phyloP scores from a whole-genome alignment of 23 red algal genomes.

The Chondrus crispus region DNA sequence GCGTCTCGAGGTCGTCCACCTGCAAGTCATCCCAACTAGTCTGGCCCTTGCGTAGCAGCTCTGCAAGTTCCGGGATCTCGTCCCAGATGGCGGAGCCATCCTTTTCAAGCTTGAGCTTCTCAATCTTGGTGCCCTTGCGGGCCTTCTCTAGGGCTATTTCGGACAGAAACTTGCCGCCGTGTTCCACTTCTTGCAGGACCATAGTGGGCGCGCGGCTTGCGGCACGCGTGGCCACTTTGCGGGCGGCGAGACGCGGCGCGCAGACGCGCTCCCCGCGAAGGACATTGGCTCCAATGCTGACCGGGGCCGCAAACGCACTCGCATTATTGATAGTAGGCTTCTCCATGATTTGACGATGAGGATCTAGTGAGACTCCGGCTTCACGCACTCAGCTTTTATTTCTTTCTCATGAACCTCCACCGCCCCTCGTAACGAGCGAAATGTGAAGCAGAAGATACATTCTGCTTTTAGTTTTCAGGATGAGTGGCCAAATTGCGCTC shows the following conservation, averaged over 20 bases:
- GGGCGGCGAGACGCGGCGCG: too few species aligned
- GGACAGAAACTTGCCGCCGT: constrained; percentile 31
- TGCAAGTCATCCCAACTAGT: constrained; percentile 65
- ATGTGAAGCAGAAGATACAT: too few species aligned
- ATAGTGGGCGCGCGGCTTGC: constrained; percentile 3
- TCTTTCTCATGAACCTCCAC: not conserved
- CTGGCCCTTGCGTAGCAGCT: constrained; percentile 53
- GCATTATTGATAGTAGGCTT: not conserved
- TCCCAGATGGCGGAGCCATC: constrained; percentile 81
- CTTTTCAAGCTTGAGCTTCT: constrained; percentile 89
- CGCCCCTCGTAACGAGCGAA: not conserved
- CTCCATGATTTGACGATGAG: not conserved
- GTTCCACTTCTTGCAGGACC: constrained; percentile 5
- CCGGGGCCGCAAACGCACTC: not conserved
- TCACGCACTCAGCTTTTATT: not conserved
- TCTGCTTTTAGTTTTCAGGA: too few species aligned
- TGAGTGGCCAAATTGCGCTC: too few species aligned
- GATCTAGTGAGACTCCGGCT: not conserved
- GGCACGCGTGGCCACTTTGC: too few species aligned
- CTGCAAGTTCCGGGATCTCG: constrained; percentile 64
- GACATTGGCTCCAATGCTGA: too few species aligned
- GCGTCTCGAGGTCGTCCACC: constrained; percentile 71
- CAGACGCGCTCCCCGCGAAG: too few species aligned
- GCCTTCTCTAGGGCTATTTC: constrained; percentile 45
- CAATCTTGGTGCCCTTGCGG: constrained; percentile 52